phyloP scores from a whole-genome alignment of 1,284 basidiomycete genomes.

The Ceratobasidium sp. region DNA sequence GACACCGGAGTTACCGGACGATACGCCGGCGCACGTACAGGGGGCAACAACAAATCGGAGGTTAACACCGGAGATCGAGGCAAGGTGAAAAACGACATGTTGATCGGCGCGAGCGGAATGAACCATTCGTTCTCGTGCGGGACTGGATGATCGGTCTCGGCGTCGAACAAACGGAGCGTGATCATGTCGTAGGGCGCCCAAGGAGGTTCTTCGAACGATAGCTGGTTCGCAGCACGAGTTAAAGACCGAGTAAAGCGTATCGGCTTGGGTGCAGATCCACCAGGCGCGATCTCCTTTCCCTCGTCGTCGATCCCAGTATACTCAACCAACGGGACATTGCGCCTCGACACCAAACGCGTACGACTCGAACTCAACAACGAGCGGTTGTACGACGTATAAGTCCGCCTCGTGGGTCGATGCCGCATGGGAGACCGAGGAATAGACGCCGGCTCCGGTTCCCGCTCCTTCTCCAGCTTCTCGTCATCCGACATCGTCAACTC shows the following conservation, averaged over 20 bases:
- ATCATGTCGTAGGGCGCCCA: not conserved
- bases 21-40: conserved; percentile 16
- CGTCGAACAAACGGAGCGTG: not conserved
- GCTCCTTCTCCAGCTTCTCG: not conserved
- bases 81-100: conserved; percentile 16
- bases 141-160: conserved; percentile 9
- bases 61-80: not conserved
- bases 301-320: conserved; percentile 39
- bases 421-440: not conserved
- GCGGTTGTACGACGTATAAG: conserved; percentile 33
- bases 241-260: not conserved
- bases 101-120: not conserved
- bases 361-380: conserved; percentile 11
- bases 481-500: conserved; percentile 4
- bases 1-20: conserved; percentile 25
- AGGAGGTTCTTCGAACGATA: conserved; percentile 13
- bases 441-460: not conserved
- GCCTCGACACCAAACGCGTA: conserved; percentile 15
- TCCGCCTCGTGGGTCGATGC: not conserved
- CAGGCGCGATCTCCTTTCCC: conserved; percentile 7
- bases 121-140: conserved; percentile 22
- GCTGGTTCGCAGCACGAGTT: not conserved
- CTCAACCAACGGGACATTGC: not conserved
- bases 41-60: not conserved
- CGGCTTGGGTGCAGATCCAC: not conserved